Conservation (phyloP, 352 stramenopile genomes). For the Thalassiosira pacifica region DNA sequence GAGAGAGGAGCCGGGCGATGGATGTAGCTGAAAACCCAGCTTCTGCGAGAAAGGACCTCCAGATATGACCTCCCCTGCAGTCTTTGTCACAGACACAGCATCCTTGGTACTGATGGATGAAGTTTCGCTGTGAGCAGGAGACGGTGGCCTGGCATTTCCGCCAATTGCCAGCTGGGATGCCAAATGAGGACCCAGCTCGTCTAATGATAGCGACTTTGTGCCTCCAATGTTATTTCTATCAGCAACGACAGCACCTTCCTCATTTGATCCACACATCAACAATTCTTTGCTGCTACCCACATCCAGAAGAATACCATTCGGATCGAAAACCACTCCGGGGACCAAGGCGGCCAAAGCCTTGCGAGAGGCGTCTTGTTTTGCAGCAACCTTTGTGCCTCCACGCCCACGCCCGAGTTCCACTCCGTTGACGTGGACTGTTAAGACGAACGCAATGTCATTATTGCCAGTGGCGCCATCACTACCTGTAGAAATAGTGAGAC, state of each 20-base stretch:
- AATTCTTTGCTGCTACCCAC: conserved; percentile 37
- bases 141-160: conserved; percentile 31
- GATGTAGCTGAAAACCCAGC: conserved; percentile 8
- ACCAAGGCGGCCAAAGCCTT: conserved; percentile 70
- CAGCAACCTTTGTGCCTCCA: conserved; percentile 68
- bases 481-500: background rate
- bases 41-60: conserved; percentile 37
- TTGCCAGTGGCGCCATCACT: conserved; percentile 4
- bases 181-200: no score
- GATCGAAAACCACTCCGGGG: conserved; percentile 76
- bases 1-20: conserved; percentile 4
- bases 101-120: conserved; percentile 66
- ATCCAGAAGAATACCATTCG: conserved; percentile 57
- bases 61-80: conserved; percentile 33
- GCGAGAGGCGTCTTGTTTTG: conserved; percentile 77
- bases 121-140: conserved; percentile 54
- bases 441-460: conserved; percentile 65
- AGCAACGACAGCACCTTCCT: background rate
- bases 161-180: conserved; percentile 78
- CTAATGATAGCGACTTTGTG: no score
- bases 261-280: no score
- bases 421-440: conserved; percentile 71
- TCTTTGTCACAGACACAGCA: conserved; percentile 40
- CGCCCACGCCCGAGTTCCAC: conserved; percentile 70
- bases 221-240: conserved; percentile 10